Evolutionary conservation across 345 rosid genomes (phyloP), one percentile per base, ranked within the genome.

Genomic region (Lagerstroemia speciosa): DNA sequence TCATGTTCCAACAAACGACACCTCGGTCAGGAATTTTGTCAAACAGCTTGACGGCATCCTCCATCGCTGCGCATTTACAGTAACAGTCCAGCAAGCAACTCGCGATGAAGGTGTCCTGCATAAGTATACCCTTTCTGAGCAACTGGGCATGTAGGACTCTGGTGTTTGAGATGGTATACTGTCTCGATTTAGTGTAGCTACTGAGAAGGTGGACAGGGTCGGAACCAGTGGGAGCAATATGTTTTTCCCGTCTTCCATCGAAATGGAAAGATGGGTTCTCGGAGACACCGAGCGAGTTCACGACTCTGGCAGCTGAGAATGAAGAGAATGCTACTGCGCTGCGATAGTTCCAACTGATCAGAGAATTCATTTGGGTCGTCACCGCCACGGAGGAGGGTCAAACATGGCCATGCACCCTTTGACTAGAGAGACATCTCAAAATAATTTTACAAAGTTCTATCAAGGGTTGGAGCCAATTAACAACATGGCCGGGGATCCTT

Each of bases 41-140:
- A 62, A 91, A 91, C 86, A 91, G 2, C 76, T 87, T 85, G 53
- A 79, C 72, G n/a, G 95, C 91, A 31, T 77, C 68, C 10, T 52
- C 64, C 78, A 77, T 64, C 2, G 83, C 83, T 64, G 79, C 76
- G 37, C 81, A 80, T 48, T 79, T 78, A n/a, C 82, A 69, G 67
- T 84, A 91, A 74, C 85, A 71, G 0, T 66, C 78, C 0, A 89
- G 85, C 76, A 88, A 71, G 8, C 78, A 78, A 37, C 85, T 85
- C 6, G 81, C 71, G n/a, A 77, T 64, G 62, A 77, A 80, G 34
- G 65, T 71, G 69, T 82, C 67, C 62, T 79, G 76, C 2, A 76
- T 84, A 1, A 82, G 52, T 5, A 70, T n/a, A 55, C 33, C 78
- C 2, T 73, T 33, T 76, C 77, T 80, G 43, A 85, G 79, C 48